These are phyloP conservation scores for Xylaria cubensis DNA, from an alignment of 495 filamentous ascomycete species.

Conservation along the genomic window DNA sequence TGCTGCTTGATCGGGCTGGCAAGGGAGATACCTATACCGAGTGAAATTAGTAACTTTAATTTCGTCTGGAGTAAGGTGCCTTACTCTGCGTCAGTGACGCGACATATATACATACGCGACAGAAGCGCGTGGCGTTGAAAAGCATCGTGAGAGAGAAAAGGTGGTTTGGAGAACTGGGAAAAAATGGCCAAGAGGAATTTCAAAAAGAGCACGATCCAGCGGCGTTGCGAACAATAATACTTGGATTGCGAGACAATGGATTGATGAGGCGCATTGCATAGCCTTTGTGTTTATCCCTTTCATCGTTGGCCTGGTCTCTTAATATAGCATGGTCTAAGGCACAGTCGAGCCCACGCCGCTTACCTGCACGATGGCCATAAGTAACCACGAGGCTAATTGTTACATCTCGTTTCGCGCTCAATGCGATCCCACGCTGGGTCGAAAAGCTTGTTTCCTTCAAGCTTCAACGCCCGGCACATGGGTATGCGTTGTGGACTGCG, in stretches of 20 bases:
- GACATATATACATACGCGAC: constrained; percentile 14
- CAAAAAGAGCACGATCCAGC: not conserved
- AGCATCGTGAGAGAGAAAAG: constrained; percentile 12
- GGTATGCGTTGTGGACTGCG: not conserved
- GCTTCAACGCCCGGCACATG: constrained; percentile 18
- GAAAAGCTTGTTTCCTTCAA: constrained; percentile 9
- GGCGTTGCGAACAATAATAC: constrained; percentile 19
- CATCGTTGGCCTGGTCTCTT: not conserved
- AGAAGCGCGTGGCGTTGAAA: not conserved
- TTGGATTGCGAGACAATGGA: not conserved
- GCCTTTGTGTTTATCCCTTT: constrained; percentile 15
- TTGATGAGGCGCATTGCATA: not conserved
- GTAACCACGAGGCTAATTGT: constrained; percentile 21
- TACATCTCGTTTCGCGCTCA: not conserved
- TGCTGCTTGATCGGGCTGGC: constrained; percentile 2
- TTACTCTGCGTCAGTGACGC: constrained; percentile 21
- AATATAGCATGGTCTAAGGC: not conserved
- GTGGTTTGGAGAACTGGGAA: not conserved
- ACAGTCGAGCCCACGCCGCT: not conserved
- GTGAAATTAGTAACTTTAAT: not conserved
- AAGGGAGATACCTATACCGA: constrained; percentile 13
- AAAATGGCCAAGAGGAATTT: not conserved
- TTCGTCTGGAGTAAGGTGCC: not conserved
- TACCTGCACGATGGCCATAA: not conserved
- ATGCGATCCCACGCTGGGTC: not conserved